Evolutionary conservation across 1,284 basidiomycete species (phyloP), one percentile per base, ranked within the genome.

Genomic region (Rhodotorula sp.): DNA sequence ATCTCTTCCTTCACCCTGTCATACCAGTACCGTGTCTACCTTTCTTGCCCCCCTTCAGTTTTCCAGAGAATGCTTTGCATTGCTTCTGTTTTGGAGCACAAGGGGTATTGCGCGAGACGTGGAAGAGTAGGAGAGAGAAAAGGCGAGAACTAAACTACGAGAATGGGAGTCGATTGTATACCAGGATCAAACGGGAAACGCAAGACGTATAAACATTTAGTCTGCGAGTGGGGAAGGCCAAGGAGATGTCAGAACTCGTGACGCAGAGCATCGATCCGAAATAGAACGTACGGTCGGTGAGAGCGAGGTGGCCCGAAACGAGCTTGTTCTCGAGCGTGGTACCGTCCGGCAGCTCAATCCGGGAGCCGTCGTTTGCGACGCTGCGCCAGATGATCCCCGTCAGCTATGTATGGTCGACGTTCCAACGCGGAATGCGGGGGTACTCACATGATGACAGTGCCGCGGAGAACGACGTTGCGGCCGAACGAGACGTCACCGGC

Each of bases 401-500:
- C 7, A 29, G 51, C 7, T 16, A 46, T 4, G 14, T 15, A 92
- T 78, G 26, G 26, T 54, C 29, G n/a, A n/a, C n/a, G n/a, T n/a
- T n/a, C n/a, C n/a, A n/a, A n/a, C n/a, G n/a, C n/a, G n/a, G n/a
- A n/a, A 14, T 4, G n/a, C 18, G 5, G 10, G 26, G n/a, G n/a
- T 29, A 39, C 62, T n/a, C 52, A 63, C 62, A 65, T 65, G 58
- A 84, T 84, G 63, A 83, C 83, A 6, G 83, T 84, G 14, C 83
- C 83, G 62, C 82, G 74, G 15, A 84, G 78, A 7, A 68, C 92
- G 65, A 97, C 91, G 81, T 93, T 92, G 78, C 93, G 88, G 59
- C 96, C 96, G 81, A 99, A 97, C 84, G 90, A 90, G 20, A 99
- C 94, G 82, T 98, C 95, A 48, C 95, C 95, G 70, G 92, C 92